These are phyloP conservation scores for Ananas comosus DNA, from an alignment of 176 grass and related monocot genomes.

Conservation along the genomic window DNA sequence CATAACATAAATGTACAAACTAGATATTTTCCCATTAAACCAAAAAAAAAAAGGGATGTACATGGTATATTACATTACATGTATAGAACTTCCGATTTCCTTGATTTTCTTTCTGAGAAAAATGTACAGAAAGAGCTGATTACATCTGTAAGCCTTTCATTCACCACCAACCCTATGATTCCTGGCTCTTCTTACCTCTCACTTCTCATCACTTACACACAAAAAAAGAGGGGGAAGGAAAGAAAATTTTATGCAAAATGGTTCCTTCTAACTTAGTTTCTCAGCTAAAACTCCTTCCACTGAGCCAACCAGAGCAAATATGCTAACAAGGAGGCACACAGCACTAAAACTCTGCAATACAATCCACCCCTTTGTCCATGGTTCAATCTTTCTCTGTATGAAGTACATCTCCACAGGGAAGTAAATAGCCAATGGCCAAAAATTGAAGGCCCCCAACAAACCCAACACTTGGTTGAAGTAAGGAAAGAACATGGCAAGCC, in stretches of 20 bases:
- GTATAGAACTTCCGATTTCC: no score
- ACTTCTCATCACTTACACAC: not conserved
- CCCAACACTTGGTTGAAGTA: constrained; percentile 85
- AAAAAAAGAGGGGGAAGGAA: not conserved
- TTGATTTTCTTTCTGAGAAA: not conserved
- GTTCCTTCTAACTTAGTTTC: constrained; percentile 32
- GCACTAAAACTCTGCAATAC: constrained; percentile 52
- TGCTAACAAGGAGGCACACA: constrained; percentile 42
- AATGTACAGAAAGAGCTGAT: not conserved
- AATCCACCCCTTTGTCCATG: constrained; percentile 46
- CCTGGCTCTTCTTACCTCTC: no score
- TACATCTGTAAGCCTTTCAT: not conserved
- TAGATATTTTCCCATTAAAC: no score
- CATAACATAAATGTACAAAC: no score
- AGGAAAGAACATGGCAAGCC: constrained; percentile 43
- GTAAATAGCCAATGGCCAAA: constrained; percentile 79
- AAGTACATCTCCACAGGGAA: constrained; percentile 92
- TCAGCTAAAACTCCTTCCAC: constrained; percentile 47
- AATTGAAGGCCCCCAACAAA: constrained; percentile 49
- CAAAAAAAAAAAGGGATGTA: no score
- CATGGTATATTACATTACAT: no score
- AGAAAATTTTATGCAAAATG: not conserved
- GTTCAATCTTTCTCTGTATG: constrained; percentile 41
- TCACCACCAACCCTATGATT: not conserved
- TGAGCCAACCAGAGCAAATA: constrained; percentile 68